phyloP scores from a whole-genome alignment of 441 rosid genomes.

The Brassica hybrid region DNA sequence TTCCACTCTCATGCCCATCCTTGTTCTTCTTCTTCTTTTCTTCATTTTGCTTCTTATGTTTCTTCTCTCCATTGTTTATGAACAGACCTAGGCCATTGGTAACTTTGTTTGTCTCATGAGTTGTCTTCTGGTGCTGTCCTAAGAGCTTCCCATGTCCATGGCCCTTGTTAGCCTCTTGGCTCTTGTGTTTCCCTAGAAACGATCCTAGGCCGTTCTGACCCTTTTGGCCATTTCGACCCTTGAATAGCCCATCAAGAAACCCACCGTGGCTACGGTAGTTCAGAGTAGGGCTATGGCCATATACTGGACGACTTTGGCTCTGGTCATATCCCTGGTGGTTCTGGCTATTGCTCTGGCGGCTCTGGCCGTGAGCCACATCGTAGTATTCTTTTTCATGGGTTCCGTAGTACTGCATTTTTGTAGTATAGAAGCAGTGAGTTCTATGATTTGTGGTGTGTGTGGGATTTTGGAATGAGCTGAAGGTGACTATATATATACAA shows the following conservation, averaged over 20 bases:
- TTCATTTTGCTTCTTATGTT: conserved; percentile 30
- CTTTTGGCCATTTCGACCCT: conserved; percentile 31
- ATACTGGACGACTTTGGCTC: conserved; percentile 21
- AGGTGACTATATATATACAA: conserved; percentile 25
- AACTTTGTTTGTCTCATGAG: conserved; percentile 26
- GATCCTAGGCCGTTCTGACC: conserved; percentile 14
- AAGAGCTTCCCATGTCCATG: conserved; percentile 34
- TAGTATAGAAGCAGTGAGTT: conserved; percentile 12
- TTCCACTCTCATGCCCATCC: conserved; percentile 37
- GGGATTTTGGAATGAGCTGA: conserved; percentile 1
- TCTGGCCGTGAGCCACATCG: conserved; percentile 28
- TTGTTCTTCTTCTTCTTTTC: conserved; percentile 36
- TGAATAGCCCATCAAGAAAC: conserved; percentile 43
- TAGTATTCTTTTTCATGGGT: conserved; percentile 35
- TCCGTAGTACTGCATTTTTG: conserved; percentile 37
- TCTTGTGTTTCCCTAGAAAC: conserved; percentile 29
- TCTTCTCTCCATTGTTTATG: conserved; percentile 38
- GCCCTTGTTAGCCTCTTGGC: conserved; percentile 25
- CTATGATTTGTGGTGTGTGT: conserved; percentile 29
- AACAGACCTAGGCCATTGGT: conserved; percentile 39
- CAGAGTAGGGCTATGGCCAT: conserved; percentile 33
- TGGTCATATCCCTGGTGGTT: conserved; percentile 3
- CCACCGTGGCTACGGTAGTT: conserved; percentile 45
- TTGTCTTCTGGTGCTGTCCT: conserved; percentile 37
- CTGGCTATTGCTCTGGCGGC: conserved; percentile 1